A percentile compares a stretch with the other conserved stretches of the same genome.
These are phyloP conservation scores for Mycogone perniciosa DNA, from an alignment of 2,329 filamentous ascomycete genomes.

Conservation along the genomic window DNA sequence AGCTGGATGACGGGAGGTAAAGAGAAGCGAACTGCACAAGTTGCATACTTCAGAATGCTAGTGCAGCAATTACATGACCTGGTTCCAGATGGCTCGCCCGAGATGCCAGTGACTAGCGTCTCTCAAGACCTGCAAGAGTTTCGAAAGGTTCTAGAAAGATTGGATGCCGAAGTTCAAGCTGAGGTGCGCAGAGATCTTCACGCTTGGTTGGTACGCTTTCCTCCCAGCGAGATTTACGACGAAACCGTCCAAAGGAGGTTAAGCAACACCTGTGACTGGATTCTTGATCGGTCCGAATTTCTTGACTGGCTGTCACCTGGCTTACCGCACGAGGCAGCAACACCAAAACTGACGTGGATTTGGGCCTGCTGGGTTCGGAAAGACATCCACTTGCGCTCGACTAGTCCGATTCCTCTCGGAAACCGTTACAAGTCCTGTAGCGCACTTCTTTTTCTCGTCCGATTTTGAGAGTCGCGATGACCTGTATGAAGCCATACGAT, in stretches of 20 bases:
- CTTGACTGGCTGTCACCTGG: slow-evolving; percentile 18
- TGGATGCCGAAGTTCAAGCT: slow-evolving; percentile 2
- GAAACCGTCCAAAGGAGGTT: slow-evolving; percentile 17
- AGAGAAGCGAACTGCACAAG: slow-evolving; percentile 5
- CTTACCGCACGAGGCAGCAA: not conserved
- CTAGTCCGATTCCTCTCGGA: slow-evolving; percentile 20
- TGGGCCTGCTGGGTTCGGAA: slow-evolving; percentile 25
- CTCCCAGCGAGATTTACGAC: slow-evolving; percentile 15
- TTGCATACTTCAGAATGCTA: slow-evolving; percentile 6
- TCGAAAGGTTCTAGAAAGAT: not conserved
- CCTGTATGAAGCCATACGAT: slow-evolving; percentile 22
- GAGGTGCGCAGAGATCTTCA: slow-evolving; percentile 11
- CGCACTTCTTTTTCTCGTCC: slow-evolving; percentile 30
- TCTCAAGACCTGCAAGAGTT: not conserved
- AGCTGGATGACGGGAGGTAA: slow-evolving; percentile 14
- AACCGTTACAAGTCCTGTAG: not conserved
- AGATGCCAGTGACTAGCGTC: not conserved
- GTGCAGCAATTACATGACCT: slow-evolving; percentile 12
- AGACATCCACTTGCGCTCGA: slow-evolving; percentile 27
- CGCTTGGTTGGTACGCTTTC: slow-evolving; percentile 13
- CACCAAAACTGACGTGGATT: slow-evolving; percentile 25
- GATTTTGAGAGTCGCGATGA: slow-evolving; percentile 19
- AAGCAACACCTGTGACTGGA: slow-evolving; percentile 23
- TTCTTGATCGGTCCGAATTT: slow-evolving; percentile 15
- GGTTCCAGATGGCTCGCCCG: not conserved